Conservation (phyloP, 352 stramenopile genomes). For the Globisporangium alternatum region DNA sequence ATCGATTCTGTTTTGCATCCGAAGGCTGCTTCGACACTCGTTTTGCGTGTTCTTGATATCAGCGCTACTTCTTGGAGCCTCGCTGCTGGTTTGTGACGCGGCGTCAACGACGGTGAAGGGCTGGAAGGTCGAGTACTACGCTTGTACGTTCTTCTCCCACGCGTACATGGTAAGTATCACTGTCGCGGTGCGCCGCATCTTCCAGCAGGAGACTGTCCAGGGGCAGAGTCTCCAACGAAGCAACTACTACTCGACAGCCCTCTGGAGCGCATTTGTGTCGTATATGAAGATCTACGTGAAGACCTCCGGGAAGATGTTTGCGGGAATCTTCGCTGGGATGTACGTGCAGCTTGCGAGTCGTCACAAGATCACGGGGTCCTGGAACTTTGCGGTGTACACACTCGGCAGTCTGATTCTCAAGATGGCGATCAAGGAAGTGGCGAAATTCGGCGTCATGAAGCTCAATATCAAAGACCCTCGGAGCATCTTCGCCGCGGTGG, state of each 20-base stretch:
- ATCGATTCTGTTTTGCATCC: neutral
- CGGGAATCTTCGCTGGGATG: neutral
- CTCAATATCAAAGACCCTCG: conserved; percentile 10
- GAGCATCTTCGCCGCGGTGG: conserved; percentile 16
- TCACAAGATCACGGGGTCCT: conserved; percentile 1
- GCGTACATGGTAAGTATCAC: neutral
- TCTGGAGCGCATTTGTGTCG: neutral
- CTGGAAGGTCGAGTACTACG: conserved; percentile 6
- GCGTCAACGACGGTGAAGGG: neutral
- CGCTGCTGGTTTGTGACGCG: neutral
- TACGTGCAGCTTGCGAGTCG: conserved; percentile 8
- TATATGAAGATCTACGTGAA: conserved; percentile 2
- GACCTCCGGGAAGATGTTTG: neutral
- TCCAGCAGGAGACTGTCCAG: conserved; percentile 1
- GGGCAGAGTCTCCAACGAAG: neutral
- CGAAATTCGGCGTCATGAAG: conserved; percentile 6
- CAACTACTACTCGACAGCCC: neutral
- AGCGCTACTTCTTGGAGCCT: neutral
- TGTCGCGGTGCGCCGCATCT: neutral
- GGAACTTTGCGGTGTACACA: conserved; percentile 12
- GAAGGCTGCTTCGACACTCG: neutral
- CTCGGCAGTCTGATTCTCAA: conserved; percentile 13
- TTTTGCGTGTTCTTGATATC: conserved; percentile 12
- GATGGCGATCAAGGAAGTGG: conserved; percentile 5
- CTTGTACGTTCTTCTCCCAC: neutral